phyloP scores from a whole-genome alignment of 2,329 filamentous ascomycete genomes.

The Zymoseptoria pseudotritici region DNA sequence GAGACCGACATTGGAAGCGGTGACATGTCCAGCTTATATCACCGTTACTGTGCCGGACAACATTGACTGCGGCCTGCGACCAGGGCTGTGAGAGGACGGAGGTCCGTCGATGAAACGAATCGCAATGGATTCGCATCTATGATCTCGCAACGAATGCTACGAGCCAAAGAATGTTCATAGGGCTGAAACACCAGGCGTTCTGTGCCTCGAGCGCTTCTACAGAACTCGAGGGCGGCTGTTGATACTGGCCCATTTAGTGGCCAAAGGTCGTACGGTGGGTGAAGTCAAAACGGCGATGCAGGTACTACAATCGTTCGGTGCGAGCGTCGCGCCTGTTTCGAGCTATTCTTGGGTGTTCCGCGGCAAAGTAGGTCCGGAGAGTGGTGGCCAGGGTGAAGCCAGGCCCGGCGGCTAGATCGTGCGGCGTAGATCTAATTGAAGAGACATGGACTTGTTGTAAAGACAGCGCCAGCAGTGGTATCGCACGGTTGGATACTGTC shows the following conservation, averaged over 20 bases:
- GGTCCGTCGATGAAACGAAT: constrained; percentile 14
- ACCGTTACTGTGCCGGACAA: background rate
- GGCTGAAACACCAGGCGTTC: constrained; percentile 15
- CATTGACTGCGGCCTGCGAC: background rate
- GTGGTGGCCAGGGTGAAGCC: constrained; percentile 13
- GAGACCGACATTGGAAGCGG: constrained; percentile 1
- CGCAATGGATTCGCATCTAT: constrained; percentile 5
- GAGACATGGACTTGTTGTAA: background rate
- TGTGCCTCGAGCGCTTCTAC: constrained; percentile 14
- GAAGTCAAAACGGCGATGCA: constrained; percentile 16
- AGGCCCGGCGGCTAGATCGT: constrained; percentile 15
- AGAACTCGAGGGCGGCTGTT: constrained; percentile 1
- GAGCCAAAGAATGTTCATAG: constrained; percentile 7
- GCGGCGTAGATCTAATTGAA: background rate
- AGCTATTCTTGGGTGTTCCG: constrained; percentile 14
- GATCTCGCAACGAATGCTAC: constrained; percentile 1
- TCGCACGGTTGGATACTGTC: background rate
- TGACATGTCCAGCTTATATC: constrained; percentile 17
- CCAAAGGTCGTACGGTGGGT: constrained; percentile 11
- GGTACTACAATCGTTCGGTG: constrained; percentile 10
- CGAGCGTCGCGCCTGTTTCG: constrained; percentile 28
- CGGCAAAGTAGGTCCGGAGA: background rate
- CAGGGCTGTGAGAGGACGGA: constrained; percentile 5
- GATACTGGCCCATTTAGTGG: constrained; percentile 13
- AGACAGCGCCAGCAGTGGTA: background rate